A percentile compares a stretch with the other conserved stretches of the same genome.
phyloP scores from a whole-genome alignment of 805 yeast species.

The Metschnikowia anglica region DNA sequence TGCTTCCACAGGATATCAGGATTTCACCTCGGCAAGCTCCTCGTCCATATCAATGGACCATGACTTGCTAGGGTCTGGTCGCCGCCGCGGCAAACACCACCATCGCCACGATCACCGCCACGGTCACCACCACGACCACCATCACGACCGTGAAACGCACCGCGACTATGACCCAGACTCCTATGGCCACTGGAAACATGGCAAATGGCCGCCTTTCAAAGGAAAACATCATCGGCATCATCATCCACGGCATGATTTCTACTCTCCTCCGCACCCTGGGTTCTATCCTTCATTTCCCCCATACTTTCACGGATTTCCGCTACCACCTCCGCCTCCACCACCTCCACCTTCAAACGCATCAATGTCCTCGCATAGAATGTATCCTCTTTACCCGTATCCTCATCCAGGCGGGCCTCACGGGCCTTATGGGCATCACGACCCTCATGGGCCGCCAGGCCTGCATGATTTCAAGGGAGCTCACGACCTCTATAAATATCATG shows the following conservation, averaged over 20 bases:
- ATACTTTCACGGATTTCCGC: constrained; percentile 5
- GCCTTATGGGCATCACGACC: constrained; percentile 2
- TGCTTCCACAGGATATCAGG: constrained; percentile 9
- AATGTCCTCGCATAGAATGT: constrained; percentile 6
- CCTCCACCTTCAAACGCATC: constrained; percentile 7
- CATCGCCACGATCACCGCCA: constrained; percentile 1
- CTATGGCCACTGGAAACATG: constrained; percentile 1
- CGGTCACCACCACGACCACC: neutral
- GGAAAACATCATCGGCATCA: constrained; percentile 2
- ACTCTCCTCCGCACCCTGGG: constrained; percentile 2
- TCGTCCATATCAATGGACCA: constrained; percentile 6
- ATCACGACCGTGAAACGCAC: neutral
- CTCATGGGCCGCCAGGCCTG: constrained; percentile 4
- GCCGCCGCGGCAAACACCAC: neutral
- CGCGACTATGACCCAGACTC: neutral
- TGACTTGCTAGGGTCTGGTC: constrained; percentile 2
- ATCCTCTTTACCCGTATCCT: constrained; percentile 4
- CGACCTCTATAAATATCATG: constrained; percentile 4
- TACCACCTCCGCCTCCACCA: constrained; percentile 15
- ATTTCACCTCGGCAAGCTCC: constrained; percentile 2
- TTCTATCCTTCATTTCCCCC: constrained; percentile 17
- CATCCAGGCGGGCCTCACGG: constrained; percentile 6
- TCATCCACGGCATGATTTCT: constrained; percentile 1
- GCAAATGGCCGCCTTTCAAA: neutral
- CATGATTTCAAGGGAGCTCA: too few species aligned